phyloP scores from a whole-genome alignment of 148 eudicot species.

The Polygonum maritimum region DNA sequence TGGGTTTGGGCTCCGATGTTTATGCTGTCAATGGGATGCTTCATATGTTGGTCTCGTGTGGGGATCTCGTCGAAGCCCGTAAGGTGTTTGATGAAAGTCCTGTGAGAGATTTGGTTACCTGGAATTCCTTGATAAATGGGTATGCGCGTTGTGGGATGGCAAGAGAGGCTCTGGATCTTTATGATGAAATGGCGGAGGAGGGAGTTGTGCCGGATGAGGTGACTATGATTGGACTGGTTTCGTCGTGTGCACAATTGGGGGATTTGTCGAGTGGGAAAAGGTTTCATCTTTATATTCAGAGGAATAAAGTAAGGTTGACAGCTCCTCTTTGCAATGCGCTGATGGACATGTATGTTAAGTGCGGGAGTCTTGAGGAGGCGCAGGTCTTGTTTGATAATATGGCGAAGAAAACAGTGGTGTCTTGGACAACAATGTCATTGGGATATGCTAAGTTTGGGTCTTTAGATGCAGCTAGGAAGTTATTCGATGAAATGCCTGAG shows the following conservation, averaged over 20 bases:
- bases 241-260: constrained; percentile 35
- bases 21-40: constrained; percentile 44
- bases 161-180: constrained; percentile 31
- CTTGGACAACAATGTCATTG: constrained; percentile 49
- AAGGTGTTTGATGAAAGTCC: constrained; percentile 51
- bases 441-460: constrained; percentile 47
- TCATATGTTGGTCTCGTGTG: constrained; percentile 40
- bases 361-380: constrained; percentile 44
- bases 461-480: constrained; percentile 33
- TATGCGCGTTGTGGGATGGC: constrained; percentile 38
- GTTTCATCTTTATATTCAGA: constrained; percentile 30
- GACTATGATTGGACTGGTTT: constrained; percentile 53
- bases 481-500: constrained; percentile 41
- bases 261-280: constrained; percentile 33
- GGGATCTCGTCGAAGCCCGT: constrained; percentile 29
- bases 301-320: constrained; percentile 25
- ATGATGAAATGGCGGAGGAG: constrained; percentile 34
- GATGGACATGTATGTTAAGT: constrained; percentile 54
- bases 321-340: constrained; percentile 42
- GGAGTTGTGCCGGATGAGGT: constrained; percentile 43
- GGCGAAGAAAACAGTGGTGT: constrained; percentile 40
- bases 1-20: constrained; percentile 42
- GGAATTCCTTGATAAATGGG: constrained; percentile 56
- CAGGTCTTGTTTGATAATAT: constrained; percentile 30
- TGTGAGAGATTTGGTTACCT: constrained; percentile 53